These are phyloP conservation scores for Botrytis medusae DNA, from an alignment of 2,329 filamentous ascomycete species.

Conservation along the genomic window DNA sequence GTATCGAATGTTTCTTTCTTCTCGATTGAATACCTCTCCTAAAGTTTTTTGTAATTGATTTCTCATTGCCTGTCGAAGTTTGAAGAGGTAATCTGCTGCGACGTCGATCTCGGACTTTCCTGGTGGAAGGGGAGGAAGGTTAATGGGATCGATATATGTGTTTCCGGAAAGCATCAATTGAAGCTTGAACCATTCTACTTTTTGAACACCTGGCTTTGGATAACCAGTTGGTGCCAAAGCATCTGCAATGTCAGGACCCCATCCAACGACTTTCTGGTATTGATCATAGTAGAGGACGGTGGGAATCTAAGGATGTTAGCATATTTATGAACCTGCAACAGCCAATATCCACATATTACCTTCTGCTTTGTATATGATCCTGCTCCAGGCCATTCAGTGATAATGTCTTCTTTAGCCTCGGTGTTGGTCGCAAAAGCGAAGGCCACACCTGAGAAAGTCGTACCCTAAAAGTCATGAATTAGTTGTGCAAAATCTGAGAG, in stretches of 20 bases:
- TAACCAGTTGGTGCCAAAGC: constrained; percentile 95
- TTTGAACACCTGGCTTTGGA: constrained; percentile 95
- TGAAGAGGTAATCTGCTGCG: constrained; percentile 98
- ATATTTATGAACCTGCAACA: constrained; percentile 1
- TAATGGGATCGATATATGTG: constrained; percentile 98
- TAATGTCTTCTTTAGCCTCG: constrained; percentile 97
- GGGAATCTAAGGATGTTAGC: constrained; percentile 67
- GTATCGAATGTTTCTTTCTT: constrained; percentile 97
- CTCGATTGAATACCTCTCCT: constrained; percentile 95
- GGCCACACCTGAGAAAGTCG: constrained; percentile 95
- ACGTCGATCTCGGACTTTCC: constrained; percentile 99
- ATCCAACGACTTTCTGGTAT: constrained; percentile 99
- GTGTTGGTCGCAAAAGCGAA: constrained; percentile 94
- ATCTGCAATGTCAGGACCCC: constrained; percentile 97
- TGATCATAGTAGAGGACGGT: constrained; percentile 99
- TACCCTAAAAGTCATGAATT: constrained; percentile 60
- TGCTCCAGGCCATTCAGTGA: constrained; percentile 97
- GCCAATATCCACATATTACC: constrained; percentile 50
- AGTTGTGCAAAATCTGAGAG: constrained; percentile 21
- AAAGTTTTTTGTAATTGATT: constrained; percentile 93
- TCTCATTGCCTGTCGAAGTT: constrained; percentile 94
- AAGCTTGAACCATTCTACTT: constrained; percentile 99
- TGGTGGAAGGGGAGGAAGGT: constrained; percentile 92
- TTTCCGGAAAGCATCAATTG: constrained; percentile 98
- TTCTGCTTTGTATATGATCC: constrained; percentile 99